phyloP scores from a whole-genome alignment of 2,329 filamentous ascomycete genomes.

The Ophiostoma sp. region DNA sequence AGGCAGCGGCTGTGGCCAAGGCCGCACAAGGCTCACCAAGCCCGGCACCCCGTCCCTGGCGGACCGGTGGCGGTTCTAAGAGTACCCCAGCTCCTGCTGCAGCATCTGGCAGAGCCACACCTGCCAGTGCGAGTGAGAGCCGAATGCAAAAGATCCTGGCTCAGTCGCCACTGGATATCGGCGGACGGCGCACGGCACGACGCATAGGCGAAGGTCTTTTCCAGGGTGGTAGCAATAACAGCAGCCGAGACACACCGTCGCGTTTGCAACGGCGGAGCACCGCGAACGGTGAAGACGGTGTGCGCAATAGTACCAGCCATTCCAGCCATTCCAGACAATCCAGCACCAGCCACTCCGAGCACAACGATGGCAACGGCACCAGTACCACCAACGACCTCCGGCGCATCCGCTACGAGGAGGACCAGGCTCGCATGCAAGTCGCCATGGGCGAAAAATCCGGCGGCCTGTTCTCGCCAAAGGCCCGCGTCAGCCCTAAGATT shows the following conservation, averaged over 20 bases:
- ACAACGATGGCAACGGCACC: background rate
- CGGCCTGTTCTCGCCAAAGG: slow-evolving; percentile 41
- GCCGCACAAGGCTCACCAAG: slow-evolving; percentile 47
- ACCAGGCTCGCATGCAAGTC: slow-evolving; percentile 33
- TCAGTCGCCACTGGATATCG: slow-evolving; percentile 33
- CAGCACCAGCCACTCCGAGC: slow-evolving; percentile 21
- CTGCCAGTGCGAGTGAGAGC: slow-evolving; percentile 27
- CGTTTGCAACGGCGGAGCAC: background rate
- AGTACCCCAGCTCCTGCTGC: slow-evolving; percentile 28
- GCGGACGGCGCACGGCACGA: slow-evolving; percentile 30
- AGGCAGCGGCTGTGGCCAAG: slow-evolving; percentile 30
- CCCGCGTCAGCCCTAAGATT: slow-evolving; percentile 39
- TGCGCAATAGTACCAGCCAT: slow-evolving; percentile 24
- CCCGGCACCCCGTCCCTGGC: slow-evolving; percentile 51
- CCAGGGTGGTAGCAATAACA: background rate
- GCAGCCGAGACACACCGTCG: background rate
- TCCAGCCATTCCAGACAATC: no score
- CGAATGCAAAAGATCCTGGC: slow-evolving; percentile 32
- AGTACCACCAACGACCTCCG: slow-evolving; percentile 33
- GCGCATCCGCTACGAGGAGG: slow-evolving; percentile 34
- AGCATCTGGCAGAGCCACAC: background rate
- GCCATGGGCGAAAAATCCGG: slow-evolving; percentile 32
- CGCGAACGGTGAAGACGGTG: slow-evolving; percentile 22
- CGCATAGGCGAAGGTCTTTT: slow-evolving; percentile 26
- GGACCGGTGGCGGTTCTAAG: slow-evolving; percentile 33